These are phyloP conservation scores for Mortierella alpina DNA, from an alignment of 192 early-diverging fungal species.

Conservation along the genomic window DNA sequence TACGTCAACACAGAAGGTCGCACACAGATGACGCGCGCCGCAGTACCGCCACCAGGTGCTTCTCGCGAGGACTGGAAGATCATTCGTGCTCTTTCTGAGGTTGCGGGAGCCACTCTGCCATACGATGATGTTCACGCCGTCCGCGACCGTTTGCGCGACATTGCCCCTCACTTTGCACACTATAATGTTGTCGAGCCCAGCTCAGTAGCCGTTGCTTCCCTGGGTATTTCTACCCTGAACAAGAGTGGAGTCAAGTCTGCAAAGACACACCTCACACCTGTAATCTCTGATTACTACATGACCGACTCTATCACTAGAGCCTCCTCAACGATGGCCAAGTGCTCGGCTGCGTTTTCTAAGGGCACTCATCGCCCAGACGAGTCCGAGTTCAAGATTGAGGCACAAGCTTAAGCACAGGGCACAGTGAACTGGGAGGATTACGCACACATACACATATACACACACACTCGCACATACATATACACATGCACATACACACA, in stretches of 20 bases:
- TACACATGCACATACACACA: too few relatives aligned
- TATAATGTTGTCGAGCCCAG: slow-evolving; percentile 75
- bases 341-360: slow-evolving; percentile 69
- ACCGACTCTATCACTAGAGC: slow-evolving; percentile 94
- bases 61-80: slow-evolving; percentile 99
- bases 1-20: slow-evolving; percentile 98
- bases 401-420: slow-evolving; percentile 22
- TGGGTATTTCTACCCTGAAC: slow-evolving; percentile 73
- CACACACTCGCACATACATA: too few relatives aligned
- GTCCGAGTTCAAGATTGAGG: slow-evolving; percentile 54
- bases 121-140: slow-evolving; percentile 90
- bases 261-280: slow-evolving; percentile 64
- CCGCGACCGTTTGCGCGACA: slow-evolving; percentile 87
- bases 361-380: slow-evolving; percentile 41
- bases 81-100: slow-evolving; percentile 93
- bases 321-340: slow-evolving; percentile 96
- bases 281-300: slow-evolving; percentile 93
- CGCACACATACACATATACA: background rate
- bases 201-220: slow-evolving; percentile 58
- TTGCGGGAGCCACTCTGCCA: slow-evolving; percentile 84
- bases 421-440: too few relatives aligned
- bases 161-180: slow-evolving; percentile 85
- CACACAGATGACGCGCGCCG: slow-evolving; percentile 91
- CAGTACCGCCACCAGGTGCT: slow-evolving; percentile 87
- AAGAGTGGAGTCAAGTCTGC: slow-evolving; percentile 46